phyloP scores from a whole-genome alignment of 148 eudicot genomes.

The Talinum fruticosum region DNA sequence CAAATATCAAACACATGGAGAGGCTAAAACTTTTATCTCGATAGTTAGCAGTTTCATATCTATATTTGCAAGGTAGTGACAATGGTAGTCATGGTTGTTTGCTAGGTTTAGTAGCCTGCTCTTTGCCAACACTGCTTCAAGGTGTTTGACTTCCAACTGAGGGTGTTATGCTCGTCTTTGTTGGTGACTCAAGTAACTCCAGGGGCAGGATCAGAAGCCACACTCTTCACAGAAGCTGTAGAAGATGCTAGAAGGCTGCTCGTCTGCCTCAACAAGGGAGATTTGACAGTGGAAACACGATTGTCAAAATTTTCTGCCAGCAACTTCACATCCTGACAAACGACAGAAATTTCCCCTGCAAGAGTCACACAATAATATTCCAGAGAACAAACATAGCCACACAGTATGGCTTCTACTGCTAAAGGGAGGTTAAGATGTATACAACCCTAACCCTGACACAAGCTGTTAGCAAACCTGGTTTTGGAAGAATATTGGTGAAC shows the following conservation, averaged over 20 bases:
- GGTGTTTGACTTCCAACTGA: slow-evolving; percentile 24
- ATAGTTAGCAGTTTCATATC: neutral
- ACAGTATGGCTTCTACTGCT: too few species aligned
- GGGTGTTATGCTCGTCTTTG: slow-evolving; percentile 13
- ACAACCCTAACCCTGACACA: neutral
- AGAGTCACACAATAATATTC: neutral
- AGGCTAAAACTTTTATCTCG: neutral
- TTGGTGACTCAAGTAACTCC: slow-evolving; percentile 23
- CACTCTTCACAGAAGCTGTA: slow-evolving; percentile 38
- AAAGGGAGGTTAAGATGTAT: too few species aligned
- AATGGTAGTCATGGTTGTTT: neutral
- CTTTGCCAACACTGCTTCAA: slow-evolving; percentile 27
- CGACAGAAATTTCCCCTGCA: slow-evolving; percentile 83
- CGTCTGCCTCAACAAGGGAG: slow-evolving; percentile 50
- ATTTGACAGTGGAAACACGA: slow-evolving; percentile 47
- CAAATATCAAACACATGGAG: neutral
- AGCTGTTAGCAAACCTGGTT: too few species aligned
- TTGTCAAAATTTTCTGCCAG: slow-evolving; percentile 68
- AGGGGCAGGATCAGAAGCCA: slow-evolving; percentile 32
- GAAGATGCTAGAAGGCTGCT: slow-evolving; percentile 57
- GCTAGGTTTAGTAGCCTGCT: slow-evolving; percentile 3
- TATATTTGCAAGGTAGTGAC: too few species aligned
- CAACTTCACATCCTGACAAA: slow-evolving; percentile 65
- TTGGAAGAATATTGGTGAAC: neutral
- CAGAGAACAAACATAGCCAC: neutral